phyloP scores from a whole-genome alignment of 306 rosid species.

The Trichosanthes truncata region DNA sequence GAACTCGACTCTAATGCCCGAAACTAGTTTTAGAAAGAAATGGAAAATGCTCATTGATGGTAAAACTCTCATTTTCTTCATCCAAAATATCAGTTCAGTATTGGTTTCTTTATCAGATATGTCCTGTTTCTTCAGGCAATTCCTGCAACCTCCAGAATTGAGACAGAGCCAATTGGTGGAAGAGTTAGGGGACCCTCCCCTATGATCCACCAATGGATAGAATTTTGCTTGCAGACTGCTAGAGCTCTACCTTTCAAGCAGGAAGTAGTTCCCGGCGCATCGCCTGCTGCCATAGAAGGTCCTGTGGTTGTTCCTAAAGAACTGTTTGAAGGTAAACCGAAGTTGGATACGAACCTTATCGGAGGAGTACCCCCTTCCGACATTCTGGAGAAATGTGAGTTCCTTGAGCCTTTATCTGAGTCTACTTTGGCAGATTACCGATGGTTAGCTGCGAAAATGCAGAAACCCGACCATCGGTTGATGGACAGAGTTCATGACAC shows the following conservation, averaged over 20 bases:
- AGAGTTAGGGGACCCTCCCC: conserved; percentile 87
- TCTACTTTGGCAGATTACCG: conserved; percentile 46
- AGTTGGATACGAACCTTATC: conserved; percentile 64
- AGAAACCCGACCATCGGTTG: conserved; percentile 32
- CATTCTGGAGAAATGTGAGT: conserved; percentile 61
- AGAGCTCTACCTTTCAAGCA: conserved; percentile 78
- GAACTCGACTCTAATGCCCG: background rate
- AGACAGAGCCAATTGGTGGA: conserved; percentile 58
- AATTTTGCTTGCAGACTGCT: conserved; percentile 85
- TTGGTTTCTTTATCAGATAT: background rate
- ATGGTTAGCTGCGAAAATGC: conserved; percentile 47
- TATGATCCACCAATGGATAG: conserved; percentile 78
- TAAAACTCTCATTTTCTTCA: background rate
- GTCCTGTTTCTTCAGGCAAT: conserved; percentile 41
- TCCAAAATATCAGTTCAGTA: background rate
- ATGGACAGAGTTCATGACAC: conserved; percentile 20
- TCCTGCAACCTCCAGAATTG: conserved; percentile 59
- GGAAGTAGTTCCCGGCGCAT: conserved; percentile 83
- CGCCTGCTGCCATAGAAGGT: conserved; percentile 51
- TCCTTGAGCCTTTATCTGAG: conserved; percentile 65
- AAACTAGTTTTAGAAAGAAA: background rate
- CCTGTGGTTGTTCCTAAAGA: conserved; percentile 26
- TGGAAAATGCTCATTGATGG: background rate
- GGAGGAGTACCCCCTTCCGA: conserved; percentile 67
- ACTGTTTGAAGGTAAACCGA: conserved; percentile 58